These are phyloP conservation scores for Colletotrichum tamarilloi DNA, from an alignment of 2,329 filamentous ascomycete species.

Conservation along the genomic window DNA sequence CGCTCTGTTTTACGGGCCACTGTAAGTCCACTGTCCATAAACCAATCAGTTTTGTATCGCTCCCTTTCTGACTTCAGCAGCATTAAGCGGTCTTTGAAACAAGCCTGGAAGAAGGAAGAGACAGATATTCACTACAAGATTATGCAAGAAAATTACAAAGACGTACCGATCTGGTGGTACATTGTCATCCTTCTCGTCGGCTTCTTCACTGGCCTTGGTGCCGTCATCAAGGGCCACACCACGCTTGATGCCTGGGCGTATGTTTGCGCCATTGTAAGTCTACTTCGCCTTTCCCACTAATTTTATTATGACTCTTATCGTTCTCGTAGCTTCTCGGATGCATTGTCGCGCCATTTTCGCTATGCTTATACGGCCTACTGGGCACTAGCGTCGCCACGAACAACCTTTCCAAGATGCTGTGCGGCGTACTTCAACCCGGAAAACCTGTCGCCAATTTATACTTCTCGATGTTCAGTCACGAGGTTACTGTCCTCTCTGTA, in stretches of 20 bases:
- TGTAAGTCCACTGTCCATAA: not conserved
- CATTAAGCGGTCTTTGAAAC: constrained; percentile 27
- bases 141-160: constrained; percentile 52
- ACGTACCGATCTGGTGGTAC: constrained; percentile 57
- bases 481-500: constrained; percentile 46
- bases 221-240: constrained; percentile 45
- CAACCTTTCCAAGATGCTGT: constrained; percentile 58
- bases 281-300: not conserved
- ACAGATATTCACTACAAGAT: constrained; percentile 55
- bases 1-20: constrained; percentile 42
- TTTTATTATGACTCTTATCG: not conserved
- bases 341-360: constrained; percentile 31
- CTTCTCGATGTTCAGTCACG: constrained; percentile 51
- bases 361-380: constrained; percentile 28
- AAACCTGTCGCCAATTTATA: constrained; percentile 56
- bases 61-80: not conserved
- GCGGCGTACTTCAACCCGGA: constrained; percentile 56
- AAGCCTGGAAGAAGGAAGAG: constrained; percentile 41
- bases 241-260: constrained; percentile 33
- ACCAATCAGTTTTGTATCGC: fast-evolving
- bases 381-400: constrained; percentile 37
- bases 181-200: constrained; percentile 45
- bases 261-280: constrained; percentile 30
- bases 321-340: constrained; percentile 19
- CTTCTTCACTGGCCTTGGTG: constrained; percentile 49